Base-by-base conservation (phyloP, 805 yeast genomes). In the Ogataea populi-albae region DNA sequence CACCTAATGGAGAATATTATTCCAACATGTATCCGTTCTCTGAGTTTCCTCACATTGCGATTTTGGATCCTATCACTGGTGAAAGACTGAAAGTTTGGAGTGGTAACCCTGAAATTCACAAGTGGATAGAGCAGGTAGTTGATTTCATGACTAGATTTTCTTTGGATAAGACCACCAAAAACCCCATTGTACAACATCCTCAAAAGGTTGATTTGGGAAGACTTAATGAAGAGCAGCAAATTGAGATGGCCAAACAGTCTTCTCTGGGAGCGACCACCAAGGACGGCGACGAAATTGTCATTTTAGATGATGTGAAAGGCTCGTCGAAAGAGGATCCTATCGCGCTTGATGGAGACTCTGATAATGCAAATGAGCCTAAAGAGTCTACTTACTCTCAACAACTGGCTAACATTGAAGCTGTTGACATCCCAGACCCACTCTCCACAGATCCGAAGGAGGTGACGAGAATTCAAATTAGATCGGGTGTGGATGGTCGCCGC, bases 41-140 rank as follows among this genome's bases (percentile, higher is more conserved):
- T 2, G 74, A 71, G 17, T 82, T 65, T 55, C 99, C 99, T 1
- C 97, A 93, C 57, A 79, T 93, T 26, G 85, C 96, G 1, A 85
- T 93, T 25, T 57, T 93, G 32, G 99, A 93, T 54, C 97, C 98
- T 2, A 77, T 89, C 57, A 93, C 98, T 0, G 98, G 98, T 16
- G 99, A 93, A 61, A 71, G 95, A 41, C 73, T 87, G 37, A 73
- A 74, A 47, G 69, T 69, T 35, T 93, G 97, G 96, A 64, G 69
- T n/a, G 75, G 74, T 1, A 80, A 77, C 1, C 94, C 94, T 0
- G 63, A 64, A 14, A 66, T 72, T 1, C 69, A 71, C 4, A 66
- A 61, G 14, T 89, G 89, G 77, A 57, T 81, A 6, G 70, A 72
- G 25, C 86, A 85, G 33, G 76, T 86, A 4, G 72, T 77, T 26